Evolutionary conservation across 441 rosid genomes (phyloP).

Genomic region (Brassica balearica): DNA sequence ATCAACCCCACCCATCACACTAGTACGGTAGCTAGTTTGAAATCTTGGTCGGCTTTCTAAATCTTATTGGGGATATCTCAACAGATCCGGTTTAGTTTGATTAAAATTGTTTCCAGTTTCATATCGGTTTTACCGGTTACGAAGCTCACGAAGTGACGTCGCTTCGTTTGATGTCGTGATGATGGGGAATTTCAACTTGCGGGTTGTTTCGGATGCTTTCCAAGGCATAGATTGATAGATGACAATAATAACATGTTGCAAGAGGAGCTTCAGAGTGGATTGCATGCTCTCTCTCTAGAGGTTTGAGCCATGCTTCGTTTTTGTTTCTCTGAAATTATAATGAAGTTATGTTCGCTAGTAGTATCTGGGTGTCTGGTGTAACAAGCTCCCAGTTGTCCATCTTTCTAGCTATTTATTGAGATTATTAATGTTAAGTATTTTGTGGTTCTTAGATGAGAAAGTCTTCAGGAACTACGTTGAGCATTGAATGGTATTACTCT

Average conservation of each 20-base stretch:
- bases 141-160: no score
- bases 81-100: no score
- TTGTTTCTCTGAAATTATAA: background rate
- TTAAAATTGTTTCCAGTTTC: no score
- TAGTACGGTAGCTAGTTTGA: background rate
- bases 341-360: background rate
- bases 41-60: constrained; percentile 1
- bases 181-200: background rate
- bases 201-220: constrained; percentile 14
- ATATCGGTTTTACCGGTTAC: no score
- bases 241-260: constrained; percentile 5
- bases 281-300: constrained; percentile 18
- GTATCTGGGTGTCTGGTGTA: constrained; percentile 1
- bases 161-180: no score
- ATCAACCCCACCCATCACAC: constrained; percentile 19
- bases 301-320: background rate
- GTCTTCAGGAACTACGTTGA: constrained; percentile 1
- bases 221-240: constrained; percentile 3
- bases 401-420: background rate
- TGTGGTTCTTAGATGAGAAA: constrained; percentile 3
- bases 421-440: background rate
- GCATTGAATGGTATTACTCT: background rate
- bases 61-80: no score
- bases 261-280: constrained; percentile 18
- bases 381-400: background rate